These are phyloP conservation scores for Cryphonectria carpinicola DNA, from an alignment of 2,329 filamentous ascomycete species.

Conservation along the genomic window DNA sequence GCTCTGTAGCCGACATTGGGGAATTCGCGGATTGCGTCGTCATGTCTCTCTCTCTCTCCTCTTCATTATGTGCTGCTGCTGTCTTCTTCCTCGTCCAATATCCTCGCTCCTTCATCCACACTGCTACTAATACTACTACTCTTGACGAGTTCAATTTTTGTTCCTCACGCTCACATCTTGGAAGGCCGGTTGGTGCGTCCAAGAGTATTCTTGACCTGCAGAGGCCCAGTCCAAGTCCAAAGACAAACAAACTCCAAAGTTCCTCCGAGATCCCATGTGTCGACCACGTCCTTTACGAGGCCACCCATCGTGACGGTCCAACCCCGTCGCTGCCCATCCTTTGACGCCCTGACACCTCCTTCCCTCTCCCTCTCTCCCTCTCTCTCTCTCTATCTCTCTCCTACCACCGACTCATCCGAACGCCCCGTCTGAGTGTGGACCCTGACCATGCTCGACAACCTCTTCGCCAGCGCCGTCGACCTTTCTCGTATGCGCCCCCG, in stretches of 20 bases:
- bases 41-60: not conserved
- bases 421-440: conserved; percentile 1
- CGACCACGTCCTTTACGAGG: conserved; percentile 19
- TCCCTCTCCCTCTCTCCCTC: not conserved
- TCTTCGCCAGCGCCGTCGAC: conserved; percentile 43
- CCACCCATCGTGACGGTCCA: conserved; percentile 16
- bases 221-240: not conserved
- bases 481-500: conserved; percentile 42
- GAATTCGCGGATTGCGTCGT: conserved; percentile 5
- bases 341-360: not conserved
- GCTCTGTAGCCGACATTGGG: conserved; percentile 14
- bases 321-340: conserved; percentile 6
- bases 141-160: not conserved
- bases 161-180: not conserved
- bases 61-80: not conserved
- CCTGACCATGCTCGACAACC: conserved; percentile 41
- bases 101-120: not conserved
- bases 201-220: not conserved
- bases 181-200: not conserved
- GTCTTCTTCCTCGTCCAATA: not conserved
- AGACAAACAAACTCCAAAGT: not conserved
- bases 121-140: not conserved
- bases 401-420: conserved; percentile 1
- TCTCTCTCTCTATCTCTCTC: not conserved
- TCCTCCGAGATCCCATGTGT: conserved; percentile 14